These are phyloP conservation scores for Helicostylum pulchrum DNA, from an alignment of 192 early-diverging fungal species.

Conservation along the genomic window DNA sequence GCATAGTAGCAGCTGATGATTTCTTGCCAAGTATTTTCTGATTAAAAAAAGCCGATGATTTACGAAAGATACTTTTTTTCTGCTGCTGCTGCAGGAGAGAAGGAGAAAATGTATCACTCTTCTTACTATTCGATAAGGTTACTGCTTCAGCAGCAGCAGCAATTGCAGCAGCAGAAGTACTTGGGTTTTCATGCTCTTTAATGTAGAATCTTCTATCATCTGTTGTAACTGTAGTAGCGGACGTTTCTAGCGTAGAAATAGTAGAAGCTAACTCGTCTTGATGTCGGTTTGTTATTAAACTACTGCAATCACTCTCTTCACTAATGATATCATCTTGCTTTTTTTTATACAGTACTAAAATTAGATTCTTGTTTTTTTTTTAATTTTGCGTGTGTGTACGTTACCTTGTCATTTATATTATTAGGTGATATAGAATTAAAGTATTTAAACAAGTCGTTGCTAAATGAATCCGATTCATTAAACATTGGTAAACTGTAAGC, in stretches of 20 bases:
- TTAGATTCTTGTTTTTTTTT: too few species aligned
- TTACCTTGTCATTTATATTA: background rate
- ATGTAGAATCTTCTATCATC: background rate
- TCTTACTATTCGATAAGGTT: too few species aligned
- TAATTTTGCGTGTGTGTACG: too few species aligned
- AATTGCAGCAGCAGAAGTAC: background rate
- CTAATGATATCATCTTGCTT: background rate
- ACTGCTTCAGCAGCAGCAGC: background rate
- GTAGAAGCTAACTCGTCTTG: too few species aligned
- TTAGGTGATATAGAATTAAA: constrained; percentile 4
- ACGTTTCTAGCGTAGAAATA: too few species aligned
- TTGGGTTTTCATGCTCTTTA: background rate
- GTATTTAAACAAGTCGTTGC: constrained; percentile 10
- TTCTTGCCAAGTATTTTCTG: constrained; percentile 9
- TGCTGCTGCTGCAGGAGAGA: constrained; percentile 4
- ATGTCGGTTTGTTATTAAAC: background rate
- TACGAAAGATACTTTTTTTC: constrained; percentile 5
- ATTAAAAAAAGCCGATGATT: constrained; percentile 12
- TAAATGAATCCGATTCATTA: constrained; percentile 1
- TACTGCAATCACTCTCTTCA: background rate
- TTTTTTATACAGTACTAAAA: background rate
- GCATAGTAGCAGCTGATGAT: too few species aligned
- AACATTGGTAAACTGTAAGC: background rate
- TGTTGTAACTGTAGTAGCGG: background rate
- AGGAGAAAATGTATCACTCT: background rate